Conservation (phyloP, 495 filamentous ascomycete species). For the Beverwykella pulmonaria region DNA sequence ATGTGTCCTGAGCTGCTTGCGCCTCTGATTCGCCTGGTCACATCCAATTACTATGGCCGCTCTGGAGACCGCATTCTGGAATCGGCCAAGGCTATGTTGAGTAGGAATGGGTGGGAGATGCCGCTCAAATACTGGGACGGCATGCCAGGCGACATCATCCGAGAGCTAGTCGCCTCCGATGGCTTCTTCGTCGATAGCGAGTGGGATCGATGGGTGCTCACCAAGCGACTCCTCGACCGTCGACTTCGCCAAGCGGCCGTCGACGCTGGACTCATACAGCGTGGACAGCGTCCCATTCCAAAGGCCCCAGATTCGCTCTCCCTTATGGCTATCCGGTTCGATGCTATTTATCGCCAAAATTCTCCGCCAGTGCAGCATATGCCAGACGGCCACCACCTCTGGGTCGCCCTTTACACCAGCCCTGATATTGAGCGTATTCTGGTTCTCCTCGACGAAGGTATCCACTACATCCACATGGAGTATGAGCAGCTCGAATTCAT, state of each 20-base stretch:
- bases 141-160: constrained; percentile 59
- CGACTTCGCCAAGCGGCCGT: constrained; percentile 50
- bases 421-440: constrained; percentile 60
- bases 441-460: constrained; percentile 59
- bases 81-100: constrained; percentile 62
- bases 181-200: constrained; percentile 62
- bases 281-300: constrained; percentile 40
- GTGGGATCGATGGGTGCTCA: constrained; percentile 61
- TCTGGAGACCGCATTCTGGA: constrained; percentile 58
- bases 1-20: constrained; percentile 54
- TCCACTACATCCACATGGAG: constrained; percentile 63
- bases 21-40: constrained; percentile 57
- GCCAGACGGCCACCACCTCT: constrained; percentile 50
- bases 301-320: constrained; percentile 48
- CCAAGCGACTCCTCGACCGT: constrained; percentile 58
- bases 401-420: constrained; percentile 53
- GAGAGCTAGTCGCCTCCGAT: constrained; percentile 63
- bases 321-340: constrained; percentile 53
- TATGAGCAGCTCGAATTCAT: constrained; percentile 64
- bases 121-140: constrained; percentile 59
- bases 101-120: constrained; percentile 65
- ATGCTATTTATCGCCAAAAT: constrained; percentile 52
- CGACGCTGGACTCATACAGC: constrained; percentile 50
- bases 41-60: constrained; percentile 61
- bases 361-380: constrained; percentile 37